Conservation (phyloP, 2,329 filamentous ascomycete genomes). For the Lecanoromycetidae sp. region DNA sequence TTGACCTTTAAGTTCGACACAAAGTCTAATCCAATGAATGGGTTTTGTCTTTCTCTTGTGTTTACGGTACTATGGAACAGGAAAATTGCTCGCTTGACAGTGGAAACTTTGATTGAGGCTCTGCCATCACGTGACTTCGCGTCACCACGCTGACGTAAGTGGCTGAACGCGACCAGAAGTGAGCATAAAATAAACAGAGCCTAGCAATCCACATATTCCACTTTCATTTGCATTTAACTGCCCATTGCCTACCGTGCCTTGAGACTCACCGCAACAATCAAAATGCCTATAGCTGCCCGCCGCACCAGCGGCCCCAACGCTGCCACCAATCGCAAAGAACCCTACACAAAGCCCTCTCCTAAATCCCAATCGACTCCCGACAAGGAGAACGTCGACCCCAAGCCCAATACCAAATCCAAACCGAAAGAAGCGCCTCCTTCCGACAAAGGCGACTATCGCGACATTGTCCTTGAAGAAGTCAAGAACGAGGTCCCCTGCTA, state of each 20-base stretch:
- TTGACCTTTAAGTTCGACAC: too few relatives aligned
- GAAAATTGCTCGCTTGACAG: too few relatives aligned
- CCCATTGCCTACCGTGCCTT: background rate
- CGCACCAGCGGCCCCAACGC: conserved; percentile 5
- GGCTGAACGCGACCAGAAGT: background rate
- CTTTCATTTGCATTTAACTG: background rate
- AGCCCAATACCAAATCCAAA: background rate
- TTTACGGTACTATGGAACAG: too few relatives aligned
- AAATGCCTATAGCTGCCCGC: conserved; percentile 15
- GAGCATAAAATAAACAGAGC: background rate
- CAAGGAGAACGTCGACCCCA: conserved; percentile 16
- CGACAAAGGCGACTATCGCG: conserved; percentile 13
- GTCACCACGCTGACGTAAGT: background rate
- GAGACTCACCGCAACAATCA: background rate
- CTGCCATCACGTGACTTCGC: background rate
- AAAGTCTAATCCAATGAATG: too few relatives aligned
- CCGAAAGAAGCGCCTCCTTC: background rate
- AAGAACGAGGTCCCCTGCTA: conserved; percentile 16
- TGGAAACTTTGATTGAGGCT: too few relatives aligned
- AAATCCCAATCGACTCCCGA: background rate
- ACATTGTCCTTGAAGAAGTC: conserved; percentile 11
- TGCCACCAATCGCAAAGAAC: conserved; percentile 5
- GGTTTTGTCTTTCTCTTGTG: too few relatives aligned
- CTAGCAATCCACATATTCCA: background rate
- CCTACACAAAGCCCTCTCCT: conserved; percentile 10